Evolutionary conservation across 192 early-diverging fungal genomes (phyloP), one percentile per base, ranked within the genome.

Genomic region (Chytriomyces sp.): DNA sequence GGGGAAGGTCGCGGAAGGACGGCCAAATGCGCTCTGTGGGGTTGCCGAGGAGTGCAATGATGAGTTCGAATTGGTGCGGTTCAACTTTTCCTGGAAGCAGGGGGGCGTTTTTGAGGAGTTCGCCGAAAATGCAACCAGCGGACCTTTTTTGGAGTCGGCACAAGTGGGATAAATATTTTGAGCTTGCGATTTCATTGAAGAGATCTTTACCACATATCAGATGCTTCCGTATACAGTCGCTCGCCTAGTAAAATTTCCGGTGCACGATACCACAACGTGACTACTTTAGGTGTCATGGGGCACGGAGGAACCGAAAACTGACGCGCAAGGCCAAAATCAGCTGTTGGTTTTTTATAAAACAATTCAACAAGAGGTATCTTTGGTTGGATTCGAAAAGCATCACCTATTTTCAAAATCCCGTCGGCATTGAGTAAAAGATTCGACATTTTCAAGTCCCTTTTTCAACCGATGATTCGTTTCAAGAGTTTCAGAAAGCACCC

Each of bases 181-280:
- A 35, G 35, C 35, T 35, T 35, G 35, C 35, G 35, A 35, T 35
- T 35, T 35, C 35, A 35, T 35, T 35, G 0, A 35, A 35, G 35
- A 35, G 13, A 6, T 47, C 71, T 72, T 67, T 76, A 88, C 94
- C 94, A 95, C 83, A 95, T 85, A 79, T 95, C 94, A 2, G 93
- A 85, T 0, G 96, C 94, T 26, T 89, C 93, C 20, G 94, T 95
- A 82, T 99, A 99, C 76, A 89, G 90, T n/a, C 91, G 83, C 1
- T 92, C 91, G 10, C 97, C 95, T 1, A 97, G 84, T 45, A 99
- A 81, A 24, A 99, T 79, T 79, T 97, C 96, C 0, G 97, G 97
- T 0, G 96, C 91, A 8, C 97, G 91, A 83, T 99, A 99, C 97
- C 97, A 99, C 47, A 97, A 91, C 0, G 97, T 99, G 6, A 99